Evolutionary conservation across 345 rosid genomes (phyloP).

Genomic region (Garcia nutans): DNA sequence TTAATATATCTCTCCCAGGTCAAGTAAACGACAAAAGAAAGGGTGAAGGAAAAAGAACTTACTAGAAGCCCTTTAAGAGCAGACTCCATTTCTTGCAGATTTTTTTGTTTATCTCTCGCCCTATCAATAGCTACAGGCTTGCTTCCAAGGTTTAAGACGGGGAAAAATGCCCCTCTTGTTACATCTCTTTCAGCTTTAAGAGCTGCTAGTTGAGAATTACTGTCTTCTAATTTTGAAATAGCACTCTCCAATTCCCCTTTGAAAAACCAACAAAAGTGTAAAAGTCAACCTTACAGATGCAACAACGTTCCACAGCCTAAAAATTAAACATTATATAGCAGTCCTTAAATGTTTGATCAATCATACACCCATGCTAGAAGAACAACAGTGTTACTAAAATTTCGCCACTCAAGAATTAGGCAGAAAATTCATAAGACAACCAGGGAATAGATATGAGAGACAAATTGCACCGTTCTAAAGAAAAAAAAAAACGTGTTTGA

Average conservation of each 20-base stretch:
- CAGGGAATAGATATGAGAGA: not conserved
- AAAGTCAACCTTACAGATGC: slow-evolving; percentile 1
- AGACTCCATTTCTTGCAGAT: slow-evolving; percentile 72
- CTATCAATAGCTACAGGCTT: slow-evolving; percentile 60
- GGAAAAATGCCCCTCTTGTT: slow-evolving; percentile 67
- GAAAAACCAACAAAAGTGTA: slow-evolving; percentile 24
- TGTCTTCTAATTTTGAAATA: slow-evolving; percentile 59
- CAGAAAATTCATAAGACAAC: not conserved
- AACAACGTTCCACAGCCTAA: slow-evolving; percentile 10
- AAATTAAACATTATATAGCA: not conserved
- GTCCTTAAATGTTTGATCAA: not conserved
- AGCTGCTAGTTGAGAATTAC: slow-evolving; percentile 60
- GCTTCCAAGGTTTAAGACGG: slow-evolving; percentile 62
- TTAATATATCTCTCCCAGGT: slow-evolving; percentile 18
- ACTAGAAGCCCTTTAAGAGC: slow-evolving; percentile 66
- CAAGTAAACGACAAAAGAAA: slow-evolving; percentile 20
- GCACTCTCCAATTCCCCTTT: slow-evolving; percentile 76
- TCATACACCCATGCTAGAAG: not conserved
- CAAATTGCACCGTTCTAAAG: not conserved
- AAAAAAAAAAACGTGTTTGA: not conserved
- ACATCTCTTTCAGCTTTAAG: slow-evolving; percentile 87
- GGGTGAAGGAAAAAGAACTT: slow-evolving; percentile 20
- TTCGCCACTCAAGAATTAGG: not conserved
- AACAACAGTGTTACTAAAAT: not conserved
- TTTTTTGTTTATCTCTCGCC: slow-evolving; percentile 67